Conservation (phyloP, 352 stramenopile genomes). For the Phytophthora capsici region DNA sequence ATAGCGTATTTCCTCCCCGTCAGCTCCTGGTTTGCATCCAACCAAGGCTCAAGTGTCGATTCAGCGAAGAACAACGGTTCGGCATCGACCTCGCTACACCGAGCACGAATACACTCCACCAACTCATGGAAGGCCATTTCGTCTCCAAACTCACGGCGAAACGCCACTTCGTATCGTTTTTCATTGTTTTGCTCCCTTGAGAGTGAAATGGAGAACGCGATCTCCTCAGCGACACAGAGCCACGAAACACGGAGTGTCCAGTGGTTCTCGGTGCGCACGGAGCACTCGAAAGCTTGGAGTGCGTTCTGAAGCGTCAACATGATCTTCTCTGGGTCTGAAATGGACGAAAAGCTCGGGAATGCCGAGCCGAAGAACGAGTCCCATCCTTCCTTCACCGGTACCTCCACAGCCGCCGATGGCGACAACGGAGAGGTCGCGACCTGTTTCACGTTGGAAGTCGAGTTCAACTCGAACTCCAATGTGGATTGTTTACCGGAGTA, state of each 20-base stretch:
- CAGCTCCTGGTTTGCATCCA: slow-evolving; percentile 63
- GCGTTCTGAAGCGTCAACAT: slow-evolving; percentile 54
- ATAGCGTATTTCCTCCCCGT: slow-evolving; percentile 62
- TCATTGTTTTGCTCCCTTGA: slow-evolving; percentile 37
- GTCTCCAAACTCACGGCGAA: slow-evolving; percentile 54
- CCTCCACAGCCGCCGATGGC: slow-evolving; percentile 53
- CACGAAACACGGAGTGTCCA: slow-evolving; percentile 61
- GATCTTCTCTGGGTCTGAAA: slow-evolving; percentile 47
- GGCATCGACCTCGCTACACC: slow-evolving; percentile 65
- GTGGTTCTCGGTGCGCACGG: slow-evolving; percentile 36
- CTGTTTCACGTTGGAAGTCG: slow-evolving; percentile 17
- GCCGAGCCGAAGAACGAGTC: slow-evolving; percentile 52
- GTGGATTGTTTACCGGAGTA: slow-evolving; percentile 19
- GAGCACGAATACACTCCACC: slow-evolving; percentile 53
- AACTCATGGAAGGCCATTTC: slow-evolving; percentile 66
- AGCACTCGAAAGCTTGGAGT: slow-evolving; percentile 54
- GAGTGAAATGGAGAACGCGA: slow-evolving; percentile 64
- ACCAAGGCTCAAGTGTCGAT: slow-evolving; percentile 56
- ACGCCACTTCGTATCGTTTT: slow-evolving; percentile 63
- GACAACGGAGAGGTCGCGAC: slow-evolving; percentile 48
- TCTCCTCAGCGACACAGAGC: slow-evolving; percentile 72
- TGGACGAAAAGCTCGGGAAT: slow-evolving; percentile 63
- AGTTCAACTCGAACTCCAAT: slow-evolving; percentile 4
- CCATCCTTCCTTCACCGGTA: slow-evolving; percentile 57
- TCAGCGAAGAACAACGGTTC: slow-evolving; percentile 64